phyloP scores from a whole-genome alignment of 129 eudicot genomes.

The Helichrysum umbraculigerum region DNA sequence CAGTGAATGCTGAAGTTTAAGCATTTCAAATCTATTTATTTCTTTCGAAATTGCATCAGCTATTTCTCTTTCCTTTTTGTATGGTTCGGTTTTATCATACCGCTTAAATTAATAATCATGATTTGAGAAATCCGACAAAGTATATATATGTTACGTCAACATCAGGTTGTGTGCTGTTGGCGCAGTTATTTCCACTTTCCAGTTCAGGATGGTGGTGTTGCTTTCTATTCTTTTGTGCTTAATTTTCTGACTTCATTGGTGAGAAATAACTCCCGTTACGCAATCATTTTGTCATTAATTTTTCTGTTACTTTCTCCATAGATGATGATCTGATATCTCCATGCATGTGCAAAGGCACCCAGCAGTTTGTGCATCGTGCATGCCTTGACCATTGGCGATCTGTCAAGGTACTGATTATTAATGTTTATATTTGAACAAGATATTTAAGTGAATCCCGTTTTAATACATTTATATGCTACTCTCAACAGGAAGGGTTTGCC shows the following conservation, averaged over 20 bases:
- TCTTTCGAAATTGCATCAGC: neutral
- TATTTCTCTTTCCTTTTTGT: neutral
- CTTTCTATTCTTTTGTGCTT: constrained; percentile 1
- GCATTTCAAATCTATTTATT: neutral
- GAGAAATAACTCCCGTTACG: constrained; percentile 14
- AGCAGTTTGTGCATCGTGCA: constrained; percentile 84
- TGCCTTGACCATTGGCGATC: constrained; percentile 98
- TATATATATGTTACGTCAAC: neutral
- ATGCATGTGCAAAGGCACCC: constrained; percentile 97
- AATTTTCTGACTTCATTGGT: constrained; percentile 18
- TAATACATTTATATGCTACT: constrained; percentile 11
- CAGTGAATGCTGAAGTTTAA: neutral
- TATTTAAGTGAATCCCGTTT: neutral
- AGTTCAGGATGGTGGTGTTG: constrained; percentile 11
- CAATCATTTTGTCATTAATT: neutral
- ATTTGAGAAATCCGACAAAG: constrained; percentile 13
- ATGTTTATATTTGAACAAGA: neutral
- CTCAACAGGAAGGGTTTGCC: constrained; percentile 83
- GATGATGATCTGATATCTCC: constrained; percentile 87
- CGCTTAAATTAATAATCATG: neutral
- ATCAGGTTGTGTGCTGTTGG: constrained; percentile 14
- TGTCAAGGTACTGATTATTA: constrained; percentile 56
- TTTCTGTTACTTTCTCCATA: constrained; percentile 8
- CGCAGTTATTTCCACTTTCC: constrained; percentile 19
- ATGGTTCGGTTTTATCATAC: neutral